Evolutionary conservation across 2,329 filamentous ascomycete species (phyloP), one percentile per base, ranked within the genome.

Genomic region (Calycina marina): DNA sequence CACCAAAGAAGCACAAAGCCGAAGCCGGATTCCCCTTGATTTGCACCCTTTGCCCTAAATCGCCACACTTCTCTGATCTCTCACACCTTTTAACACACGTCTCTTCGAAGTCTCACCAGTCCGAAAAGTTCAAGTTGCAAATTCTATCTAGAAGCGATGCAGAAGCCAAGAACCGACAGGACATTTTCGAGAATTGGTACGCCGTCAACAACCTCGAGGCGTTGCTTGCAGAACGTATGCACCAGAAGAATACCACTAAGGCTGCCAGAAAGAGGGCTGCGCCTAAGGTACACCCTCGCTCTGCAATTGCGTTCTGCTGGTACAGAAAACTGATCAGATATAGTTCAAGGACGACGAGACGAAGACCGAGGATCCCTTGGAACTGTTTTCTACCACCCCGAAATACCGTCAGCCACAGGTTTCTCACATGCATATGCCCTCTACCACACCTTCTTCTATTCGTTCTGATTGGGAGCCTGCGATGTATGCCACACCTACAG

Each of bases 31-130:
- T 85, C 37, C 73, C 79, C 35, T 71, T 94, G 30, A 60, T 72
- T 45, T 96, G 88, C 69, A 75, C 67, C 49, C 77, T 93, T 44
- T 96, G 88, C 53, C 77, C 80, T 20, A 82, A 77, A 44, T 69
- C 68, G 39, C 82, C 83, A 24, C 69, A 59, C 17, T 94, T 94
- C 58, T 93, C 84, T 35, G 88, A 96, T 56, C 65, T 85, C 27
- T 93, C 86, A 18, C 88, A 94, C 55, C 64, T 94, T 22, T 70
- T 96, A 50, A 96, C 88, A 9, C 88, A 96, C 52, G 72, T 94
- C 40, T 74, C 80, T 38, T 94, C 86, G 42, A 94, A 94, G 53
- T 79, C 80, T n/a, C 88, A 96, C 53, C 62, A 94, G 18, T 76
- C 84, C 38, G 71, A 83, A 51, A 75, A 82, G 48, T 92, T 86